A percentile compares a stretch with the other conserved stretches of the same genome.
These are phyloP conservation scores for Xylariaceae sp. DNA, from an alignment of 2,329 filamentous ascomycete species.

Conservation along the genomic window DNA sequence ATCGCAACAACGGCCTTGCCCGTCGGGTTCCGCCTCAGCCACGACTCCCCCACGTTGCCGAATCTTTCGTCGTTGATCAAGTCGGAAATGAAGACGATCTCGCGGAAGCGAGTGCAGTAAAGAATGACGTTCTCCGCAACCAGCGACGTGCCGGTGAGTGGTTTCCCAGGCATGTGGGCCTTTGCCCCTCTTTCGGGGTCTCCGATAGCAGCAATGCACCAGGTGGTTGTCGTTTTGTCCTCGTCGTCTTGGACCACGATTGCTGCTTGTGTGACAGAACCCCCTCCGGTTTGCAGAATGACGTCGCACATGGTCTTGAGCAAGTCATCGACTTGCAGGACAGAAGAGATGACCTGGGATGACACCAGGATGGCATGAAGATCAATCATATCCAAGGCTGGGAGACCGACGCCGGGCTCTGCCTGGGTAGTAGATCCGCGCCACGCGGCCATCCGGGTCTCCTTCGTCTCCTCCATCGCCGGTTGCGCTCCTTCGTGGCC, in stretches of 20 bases:
- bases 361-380: slow-evolving; percentile 72
- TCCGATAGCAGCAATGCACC: slow-evolving; percentile 70
- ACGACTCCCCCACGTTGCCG: slow-evolving; percentile 65
- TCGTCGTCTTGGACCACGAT: slow-evolving; percentile 68
- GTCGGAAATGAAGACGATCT: slow-evolving; percentile 69
- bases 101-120: slow-evolving; percentile 71
- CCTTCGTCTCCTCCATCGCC: slow-evolving; percentile 45
- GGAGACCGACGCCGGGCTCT: slow-evolving; percentile 57
- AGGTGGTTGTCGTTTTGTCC: slow-evolving; percentile 44
- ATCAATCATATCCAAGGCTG: slow-evolving; percentile 78
- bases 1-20: slow-evolving; percentile 76
- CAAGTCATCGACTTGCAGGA: slow-evolving; percentile 68
- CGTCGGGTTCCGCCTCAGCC: slow-evolving; percentile 61
- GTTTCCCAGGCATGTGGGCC: slow-evolving; percentile 60
- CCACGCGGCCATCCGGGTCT: slow-evolving; percentile 59
- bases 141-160: slow-evolving; percentile 58
- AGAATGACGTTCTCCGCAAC: slow-evolving; percentile 73
- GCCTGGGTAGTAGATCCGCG: slow-evolving; percentile 54
- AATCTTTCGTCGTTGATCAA: slow-evolving; percentile 71
- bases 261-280: slow-evolving; percentile 63
- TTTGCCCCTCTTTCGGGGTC: slow-evolving; percentile 64
- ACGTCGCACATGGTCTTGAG: slow-evolving; percentile 78
- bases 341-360: slow-evolving; percentile 74
- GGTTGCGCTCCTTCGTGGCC: slow-evolving; percentile 38
- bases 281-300: slow-evolving; percentile 70